phyloP scores from a whole-genome alignment of 495 filamentous ascomycete species.

The Chaetomium fimeti region DNA sequence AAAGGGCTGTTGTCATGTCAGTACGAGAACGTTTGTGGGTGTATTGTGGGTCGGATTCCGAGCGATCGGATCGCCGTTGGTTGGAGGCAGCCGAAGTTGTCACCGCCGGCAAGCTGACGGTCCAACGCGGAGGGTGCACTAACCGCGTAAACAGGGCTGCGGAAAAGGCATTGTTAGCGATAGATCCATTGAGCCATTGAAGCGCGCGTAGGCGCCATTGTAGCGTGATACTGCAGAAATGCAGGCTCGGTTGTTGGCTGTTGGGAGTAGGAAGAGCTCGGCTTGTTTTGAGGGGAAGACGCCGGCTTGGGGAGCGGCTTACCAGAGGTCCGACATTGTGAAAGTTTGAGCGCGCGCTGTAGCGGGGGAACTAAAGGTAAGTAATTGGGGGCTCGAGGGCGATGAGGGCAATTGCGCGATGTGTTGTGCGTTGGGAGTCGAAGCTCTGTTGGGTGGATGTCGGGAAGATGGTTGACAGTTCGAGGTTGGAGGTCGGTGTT shows the following conservation, averaged over 20 bases:
- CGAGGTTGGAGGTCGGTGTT: conserved; percentile 44
- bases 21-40: not conserved
- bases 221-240: conserved; percentile 4
- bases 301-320: conserved; percentile 34
- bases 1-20: conserved; percentile 68
- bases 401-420: conserved; percentile 27
- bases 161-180: conserved; percentile 29
- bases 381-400: conserved; percentile 17
- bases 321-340: conserved; percentile 48
- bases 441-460: conserved; percentile 26
- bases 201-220: not conserved
- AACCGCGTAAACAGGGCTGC: conserved; percentile 97
- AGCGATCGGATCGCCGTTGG: conserved; percentile 21
- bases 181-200: not conserved
- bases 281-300: conserved; percentile 24
- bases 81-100: not conserved
- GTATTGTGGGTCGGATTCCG: not conserved
- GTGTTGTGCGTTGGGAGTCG: conserved; percentile 20
- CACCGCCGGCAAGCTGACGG: conserved; percentile 17
- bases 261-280: conserved; percentile 24
- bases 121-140: conserved; percentile 51
- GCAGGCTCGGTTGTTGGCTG: conserved; percentile 30
- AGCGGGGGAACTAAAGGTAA: conserved; percentile 25
- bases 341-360: conserved; percentile 34
- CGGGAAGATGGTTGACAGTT: conserved; percentile 32